Evolutionary conservation across 371 early-diverging fungal genomes (phyloP).

Genomic region (Mucor piriformis): DNA sequence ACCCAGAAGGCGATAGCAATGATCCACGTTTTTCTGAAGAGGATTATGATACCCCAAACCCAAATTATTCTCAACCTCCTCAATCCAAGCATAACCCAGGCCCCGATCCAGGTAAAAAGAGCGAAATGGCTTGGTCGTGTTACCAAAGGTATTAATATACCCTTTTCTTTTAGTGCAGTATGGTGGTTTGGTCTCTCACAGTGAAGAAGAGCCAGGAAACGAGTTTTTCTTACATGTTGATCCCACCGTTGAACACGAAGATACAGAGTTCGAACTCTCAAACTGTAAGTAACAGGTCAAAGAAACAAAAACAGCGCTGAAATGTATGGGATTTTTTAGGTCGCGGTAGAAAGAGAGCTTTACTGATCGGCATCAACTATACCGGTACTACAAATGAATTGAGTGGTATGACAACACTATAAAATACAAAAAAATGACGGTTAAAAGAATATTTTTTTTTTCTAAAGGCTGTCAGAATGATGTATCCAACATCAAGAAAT

Average conservation of each 20-base stretch:
- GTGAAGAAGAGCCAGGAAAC: slow-evolving; percentile 15
- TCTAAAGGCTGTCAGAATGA: slow-evolving; percentile 88
- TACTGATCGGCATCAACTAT: slow-evolving; percentile 95
- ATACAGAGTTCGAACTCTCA: slow-evolving; percentile 61
- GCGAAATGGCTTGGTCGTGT: neutral
- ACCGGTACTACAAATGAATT: slow-evolving; percentile 68
- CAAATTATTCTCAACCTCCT: slow-evolving; percentile 36
- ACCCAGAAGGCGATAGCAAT: slow-evolving; percentile 7
- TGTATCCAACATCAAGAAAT: slow-evolving; percentile 80
- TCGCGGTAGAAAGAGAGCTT: slow-evolving; percentile 75
- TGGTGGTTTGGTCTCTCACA: slow-evolving; percentile 21
- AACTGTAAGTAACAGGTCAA: slow-evolving; percentile 55
- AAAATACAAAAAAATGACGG: no score
- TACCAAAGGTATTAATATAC: neutral
- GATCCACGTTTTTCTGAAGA: slow-evolving; percentile 20
- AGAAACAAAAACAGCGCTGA: neutral
- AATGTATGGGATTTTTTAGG: slow-evolving; percentile 23
- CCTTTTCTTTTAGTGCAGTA: slow-evolving; percentile 23
- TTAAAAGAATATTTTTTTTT: no score
- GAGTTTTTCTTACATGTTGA: slow-evolving; percentile 41
- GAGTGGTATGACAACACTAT: slow-evolving; percentile 52
- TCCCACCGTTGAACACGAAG: slow-evolving; percentile 28
- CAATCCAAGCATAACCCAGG: slow-evolving; percentile 31
- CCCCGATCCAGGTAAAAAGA: slow-evolving; percentile 28
- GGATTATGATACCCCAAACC: slow-evolving; percentile 20